Evolutionary conservation across 225 moss, liverwort and hornwort species (phyloP).

Genomic region (Climacium dendroides): DNA sequence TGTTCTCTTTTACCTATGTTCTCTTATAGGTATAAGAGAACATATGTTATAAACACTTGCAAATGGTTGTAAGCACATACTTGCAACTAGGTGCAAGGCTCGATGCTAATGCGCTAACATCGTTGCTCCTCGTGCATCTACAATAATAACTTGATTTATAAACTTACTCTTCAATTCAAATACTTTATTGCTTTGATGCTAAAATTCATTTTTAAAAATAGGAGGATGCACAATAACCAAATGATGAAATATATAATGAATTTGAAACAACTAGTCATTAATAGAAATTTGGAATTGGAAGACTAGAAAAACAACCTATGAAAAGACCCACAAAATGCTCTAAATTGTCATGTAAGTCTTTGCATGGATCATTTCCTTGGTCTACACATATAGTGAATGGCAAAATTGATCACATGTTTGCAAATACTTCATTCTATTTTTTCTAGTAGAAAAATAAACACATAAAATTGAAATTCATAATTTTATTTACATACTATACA

Average conservation of each 20-base stretch:
- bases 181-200: background rate
- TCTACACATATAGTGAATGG: background rate
- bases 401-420: background rate
- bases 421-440: background rate
- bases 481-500: background rate
- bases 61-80: too few species aligned
- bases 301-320: rapidly evolving
- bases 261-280: background rate
- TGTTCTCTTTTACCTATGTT: too few species aligned
- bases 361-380: too few species aligned
- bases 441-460: background rate
- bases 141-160: background rate
- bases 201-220: background rate
- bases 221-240: background rate
- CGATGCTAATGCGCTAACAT: too few species aligned
- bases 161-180: background rate
- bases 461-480: background rate
- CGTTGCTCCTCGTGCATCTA: too few species aligned
- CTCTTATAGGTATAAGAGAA: too few species aligned
- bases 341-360: background rate
- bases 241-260: background rate
- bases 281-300: rapidly evolving
- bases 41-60: too few species aligned
- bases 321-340: background rate
- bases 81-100: too few species aligned